These are phyloP conservation scores for Hypoxylon fuscum DNA, from an alignment of 495 filamentous ascomycete species.

Conservation along the genomic window DNA sequence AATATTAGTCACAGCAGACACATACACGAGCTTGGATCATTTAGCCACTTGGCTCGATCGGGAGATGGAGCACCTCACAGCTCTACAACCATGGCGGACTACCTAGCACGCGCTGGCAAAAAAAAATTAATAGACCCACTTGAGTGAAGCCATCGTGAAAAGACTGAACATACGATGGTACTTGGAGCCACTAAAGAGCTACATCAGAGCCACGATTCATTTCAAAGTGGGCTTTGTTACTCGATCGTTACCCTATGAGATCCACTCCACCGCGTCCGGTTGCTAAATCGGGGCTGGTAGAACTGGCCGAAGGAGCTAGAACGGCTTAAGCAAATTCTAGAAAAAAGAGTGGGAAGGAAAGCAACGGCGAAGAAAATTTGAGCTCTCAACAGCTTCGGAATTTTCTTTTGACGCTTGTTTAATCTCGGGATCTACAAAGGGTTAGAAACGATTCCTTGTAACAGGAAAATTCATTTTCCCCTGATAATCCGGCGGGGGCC, in stretches of 20 bases:
- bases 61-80: conserved; percentile 1
- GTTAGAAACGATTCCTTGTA: too few species aligned
- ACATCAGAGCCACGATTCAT: conserved; percentile 29
- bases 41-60: conserved; percentile 8
- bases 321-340: conserved; percentile 21
- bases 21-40: conserved; percentile 23
- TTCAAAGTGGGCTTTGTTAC: conserved; percentile 35
- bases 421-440: too few species aligned
- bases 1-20: conserved; percentile 8
- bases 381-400: background rate
- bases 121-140: conserved; percentile 36
- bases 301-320: conserved; percentile 22
- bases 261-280: conserved; percentile 37
- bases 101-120: conserved; percentile 21
- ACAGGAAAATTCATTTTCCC: too few species aligned
- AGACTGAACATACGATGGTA: conserved; percentile 27
- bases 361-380: conserved; percentile 6
- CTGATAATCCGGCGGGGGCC: conserved; percentile 26
- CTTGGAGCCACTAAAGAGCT: conserved; percentile 25
- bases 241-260: conserved; percentile 45
- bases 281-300: conserved; percentile 24
- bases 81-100: conserved; percentile 1
- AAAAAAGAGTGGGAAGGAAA: conserved; percentile 17
- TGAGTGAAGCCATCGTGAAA: conserved; percentile 45
- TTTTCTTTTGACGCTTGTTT: too few species aligned